Evolutionary conservation across 805 yeast species (phyloP).

Genomic region (Candida glaebosa): DNA sequence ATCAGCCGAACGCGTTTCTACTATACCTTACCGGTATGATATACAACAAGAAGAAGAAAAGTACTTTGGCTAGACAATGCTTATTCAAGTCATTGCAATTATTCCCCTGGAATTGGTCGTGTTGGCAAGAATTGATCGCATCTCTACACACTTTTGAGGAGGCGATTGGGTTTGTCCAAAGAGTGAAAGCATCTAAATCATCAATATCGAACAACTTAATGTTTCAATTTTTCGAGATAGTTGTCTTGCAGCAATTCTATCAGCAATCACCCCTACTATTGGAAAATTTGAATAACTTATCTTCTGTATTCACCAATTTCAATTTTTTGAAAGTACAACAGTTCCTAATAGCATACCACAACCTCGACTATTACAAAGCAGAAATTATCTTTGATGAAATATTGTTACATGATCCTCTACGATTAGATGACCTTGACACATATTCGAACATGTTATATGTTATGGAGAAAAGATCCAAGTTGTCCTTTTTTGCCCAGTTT

Average conservation of each 20-base stretch:
- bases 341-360: conserved; percentile 78
- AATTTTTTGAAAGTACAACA: conserved; percentile 74
- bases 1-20: conserved; percentile 54
- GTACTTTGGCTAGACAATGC: conserved; percentile 54
- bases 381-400: conserved; percentile 77
- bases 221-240: conserved; percentile 59
- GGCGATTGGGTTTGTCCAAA: conserved; percentile 40
- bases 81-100: conserved; percentile 58
- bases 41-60: conserved; percentile 58
- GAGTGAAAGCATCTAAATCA: conserved; percentile 33
- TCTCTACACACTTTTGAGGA: conserved; percentile 63
- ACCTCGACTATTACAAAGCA: conserved; percentile 79
- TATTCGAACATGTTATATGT: conserved; percentile 95
- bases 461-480: conserved; percentile 81
- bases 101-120: conserved; percentile 90
- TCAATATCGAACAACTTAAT: conserved; percentile 27
- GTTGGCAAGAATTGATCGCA: conserved; percentile 78
- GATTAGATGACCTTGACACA: conserved; percentile 87
- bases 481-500: conserved; percentile 82
- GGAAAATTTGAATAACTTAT: conserved; percentile 47
- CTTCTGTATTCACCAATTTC: conserved; percentile 65
- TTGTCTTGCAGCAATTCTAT: conserved; percentile 72
- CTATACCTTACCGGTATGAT: conserved; percentile 71
- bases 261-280: conserved; percentile 56
- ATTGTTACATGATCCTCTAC: conserved; percentile 68